Base-by-base conservation (phyloP, 169 alveolate genomes). In the Eimeria acervulina region DNA sequence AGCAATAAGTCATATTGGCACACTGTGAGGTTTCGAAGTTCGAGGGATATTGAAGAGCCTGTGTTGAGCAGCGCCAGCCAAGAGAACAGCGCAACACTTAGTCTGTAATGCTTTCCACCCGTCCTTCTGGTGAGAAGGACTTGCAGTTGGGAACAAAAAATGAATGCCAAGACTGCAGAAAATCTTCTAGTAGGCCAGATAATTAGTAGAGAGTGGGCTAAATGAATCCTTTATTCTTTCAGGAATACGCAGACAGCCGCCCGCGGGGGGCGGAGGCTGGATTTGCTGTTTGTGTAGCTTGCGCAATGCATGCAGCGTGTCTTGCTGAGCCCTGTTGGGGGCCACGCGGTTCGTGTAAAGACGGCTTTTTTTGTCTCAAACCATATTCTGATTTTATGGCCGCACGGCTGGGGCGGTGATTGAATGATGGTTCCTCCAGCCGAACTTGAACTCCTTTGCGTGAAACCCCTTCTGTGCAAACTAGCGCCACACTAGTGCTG, bases 241-340 rank as follows among this genome's bases (percentile, higher is more conserved):
- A 15, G 90, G 47, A 51, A 47, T 52, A 81, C 70, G 90, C 72
- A 81, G 74, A 81, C 72, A 44, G 47, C 90, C 90, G 47, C 68
- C 61, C 28, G 74, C 90, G 90, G 90, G 90, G 70, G 55, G 90
- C 68, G 90, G 90, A 81, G 70, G 90, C 70, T 44, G 66, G 72
- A 81, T 81, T 81, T 51, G 74, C 72, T 51, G 55, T 10, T 44
- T 44, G 72, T 47, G 70, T 81, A 81, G 90, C 90, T 81, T 81
- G 90, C 70, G 90, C 90, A 52, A 51, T 59, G 93, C 93, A 85
- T 85, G 93, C 93, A 59, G 42, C 93, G 93, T 85, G 93, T 85
- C 93, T 85, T 85, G 93, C 78, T 33, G 93, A 85, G 93, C 93
- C 91, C 70, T 85, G 93, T 21, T 10, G 55, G 36, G 78, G 17